Conservation (phyloP, 768 basidiomycete species). For the Trametes maxima region DNA sequence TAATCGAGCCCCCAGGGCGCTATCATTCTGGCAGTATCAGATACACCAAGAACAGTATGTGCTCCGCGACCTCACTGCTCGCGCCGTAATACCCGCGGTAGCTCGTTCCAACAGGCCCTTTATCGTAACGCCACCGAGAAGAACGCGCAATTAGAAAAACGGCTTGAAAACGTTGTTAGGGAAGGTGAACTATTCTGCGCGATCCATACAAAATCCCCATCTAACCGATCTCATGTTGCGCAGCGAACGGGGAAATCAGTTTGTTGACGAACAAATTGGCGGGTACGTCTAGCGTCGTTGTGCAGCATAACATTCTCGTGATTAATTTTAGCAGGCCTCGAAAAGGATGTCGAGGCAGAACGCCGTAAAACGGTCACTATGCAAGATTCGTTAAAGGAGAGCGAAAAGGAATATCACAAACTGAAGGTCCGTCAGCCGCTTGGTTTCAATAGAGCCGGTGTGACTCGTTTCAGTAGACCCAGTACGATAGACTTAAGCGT, state of each 20-base stretch:
- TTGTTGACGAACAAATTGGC: conserved; percentile 69
- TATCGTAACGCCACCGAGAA: conserved; percentile 81
- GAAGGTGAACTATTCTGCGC: conserved; percentile 64
- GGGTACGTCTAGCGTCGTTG: conserved; percentile 43
- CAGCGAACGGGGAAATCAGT: conserved; percentile 78
- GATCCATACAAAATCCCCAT: not conserved
- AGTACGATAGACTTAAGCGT: conserved; percentile 83
- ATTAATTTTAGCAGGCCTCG: conserved; percentile 52
- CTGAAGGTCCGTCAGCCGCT: conserved; percentile 56
- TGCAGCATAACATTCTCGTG: not conserved
- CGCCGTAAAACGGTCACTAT: conserved; percentile 72
- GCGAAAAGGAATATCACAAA: conserved; percentile 87
- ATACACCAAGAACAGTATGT: conserved; percentile 80
- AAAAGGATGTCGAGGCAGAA: conserved; percentile 81
- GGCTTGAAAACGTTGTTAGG: conserved; percentile 80
- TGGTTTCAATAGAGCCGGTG: not conserved
- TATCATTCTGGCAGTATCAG: conserved; percentile 93
- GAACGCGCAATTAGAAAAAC: conserved; percentile 81
- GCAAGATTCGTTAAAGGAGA: conserved; percentile 72
- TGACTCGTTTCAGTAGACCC: conserved; percentile 46
- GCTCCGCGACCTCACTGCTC: not conserved
- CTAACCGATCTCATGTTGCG: not conserved
- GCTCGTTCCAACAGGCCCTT: conserved; percentile 84
- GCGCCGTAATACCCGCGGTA: conserved; percentile 26
- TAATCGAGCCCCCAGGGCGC: conserved; percentile 45